phyloP scores from a whole-genome alignment of 495 filamentous ascomycete genomes.

The Lineolata rhizophorae region DNA sequence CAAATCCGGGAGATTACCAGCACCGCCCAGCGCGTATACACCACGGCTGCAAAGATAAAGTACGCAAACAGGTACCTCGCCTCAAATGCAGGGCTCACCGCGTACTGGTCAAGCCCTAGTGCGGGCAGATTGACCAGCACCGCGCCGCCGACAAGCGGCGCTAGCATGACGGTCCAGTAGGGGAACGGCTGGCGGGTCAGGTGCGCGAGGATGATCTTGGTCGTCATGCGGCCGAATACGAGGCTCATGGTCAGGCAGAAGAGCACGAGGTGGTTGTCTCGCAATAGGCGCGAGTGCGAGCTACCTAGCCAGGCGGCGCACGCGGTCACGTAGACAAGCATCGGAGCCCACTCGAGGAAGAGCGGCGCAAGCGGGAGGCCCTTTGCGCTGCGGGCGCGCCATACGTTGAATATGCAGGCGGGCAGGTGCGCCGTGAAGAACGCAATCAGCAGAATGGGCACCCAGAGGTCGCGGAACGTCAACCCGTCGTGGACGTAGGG shows the following conservation, averaged over 20 bases:
- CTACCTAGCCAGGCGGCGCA: constrained; percentile 71
- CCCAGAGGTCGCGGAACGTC: constrained; percentile 75
- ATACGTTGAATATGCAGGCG: constrained; percentile 56
- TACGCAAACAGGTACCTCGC: constrained; percentile 63
- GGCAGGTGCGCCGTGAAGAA: constrained; percentile 72
- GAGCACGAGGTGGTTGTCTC: constrained; percentile 67
- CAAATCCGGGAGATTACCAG: constrained; percentile 86
- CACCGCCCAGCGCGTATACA: constrained; percentile 81
- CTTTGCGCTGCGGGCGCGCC: constrained; percentile 45
- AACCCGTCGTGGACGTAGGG: too few species aligned
- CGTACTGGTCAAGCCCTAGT: constrained; percentile 37
- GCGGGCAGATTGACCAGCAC: constrained; percentile 62
- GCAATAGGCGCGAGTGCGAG: constrained; percentile 57
- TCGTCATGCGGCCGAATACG: constrained; percentile 98
- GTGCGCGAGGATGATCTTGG: constrained; percentile 96
- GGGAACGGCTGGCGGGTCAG: constrained; percentile 85
- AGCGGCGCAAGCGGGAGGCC: constrained; percentile 61
- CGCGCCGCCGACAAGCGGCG: constrained; percentile 66
- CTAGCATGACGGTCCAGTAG: constrained; percentile 82
- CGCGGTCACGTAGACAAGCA: constrained; percentile 52
- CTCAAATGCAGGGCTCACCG: constrained; percentile 36
- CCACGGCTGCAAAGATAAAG: constrained; percentile 55
- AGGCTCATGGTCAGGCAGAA: constrained; percentile 89
- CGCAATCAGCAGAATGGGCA: constrained; percentile 44
- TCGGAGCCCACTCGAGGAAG: constrained; percentile 88